Percentiles rank a stretch among this genome's conserved stretches.
phyloP scores from a whole-genome alignment of 2,329 filamentous ascomycete genomes.

The Talaromyces islandicus region DNA sequence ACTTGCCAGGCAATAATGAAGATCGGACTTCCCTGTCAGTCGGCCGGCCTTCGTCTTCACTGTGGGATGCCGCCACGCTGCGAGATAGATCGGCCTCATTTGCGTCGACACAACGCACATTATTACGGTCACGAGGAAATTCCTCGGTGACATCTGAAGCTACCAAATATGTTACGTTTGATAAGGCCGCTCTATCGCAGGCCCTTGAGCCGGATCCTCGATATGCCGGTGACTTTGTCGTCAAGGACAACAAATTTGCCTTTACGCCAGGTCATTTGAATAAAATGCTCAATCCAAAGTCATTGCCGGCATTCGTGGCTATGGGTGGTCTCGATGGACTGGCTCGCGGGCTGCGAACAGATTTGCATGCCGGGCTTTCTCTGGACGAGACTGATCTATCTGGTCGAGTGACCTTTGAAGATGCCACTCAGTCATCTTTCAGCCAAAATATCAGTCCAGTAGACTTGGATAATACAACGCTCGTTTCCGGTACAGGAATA shows the following conservation, averaged over 20 bases:
- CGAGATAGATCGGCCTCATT: not conserved
- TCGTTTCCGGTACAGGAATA: not conserved
- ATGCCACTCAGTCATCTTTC: conserved; percentile 47
- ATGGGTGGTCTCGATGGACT: conserved; percentile 72
- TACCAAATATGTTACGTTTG: conserved; percentile 21
- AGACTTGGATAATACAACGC: conserved; percentile 14
- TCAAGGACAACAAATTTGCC: conserved; percentile 76
- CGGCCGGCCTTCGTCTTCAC: not conserved
- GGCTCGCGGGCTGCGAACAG: conserved; percentile 69
- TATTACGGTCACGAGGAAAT: conserved; percentile 27
- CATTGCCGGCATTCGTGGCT: conserved; percentile 70
- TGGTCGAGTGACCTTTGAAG: conserved; percentile 64
- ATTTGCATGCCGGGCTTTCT: conserved; percentile 68
- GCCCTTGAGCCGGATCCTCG: conserved; percentile 71
- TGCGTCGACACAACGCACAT: conserved; percentile 20
- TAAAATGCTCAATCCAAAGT: conserved; percentile 88
- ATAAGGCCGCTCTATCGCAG: conserved; percentile 39
- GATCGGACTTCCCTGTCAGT: not conserved
- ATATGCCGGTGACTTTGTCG: conserved; percentile 67
- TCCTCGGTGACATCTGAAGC: conserved; percentile 21
- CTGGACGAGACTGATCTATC: conserved; percentile 64
- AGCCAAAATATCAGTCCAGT: conserved; percentile 6
- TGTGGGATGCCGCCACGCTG: not conserved
- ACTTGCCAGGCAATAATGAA: not conserved
- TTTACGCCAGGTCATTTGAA: conserved; percentile 65